phyloP scores from a whole-genome alignment of 345 rosid genomes.

The Physaria fendleri region DNA sequence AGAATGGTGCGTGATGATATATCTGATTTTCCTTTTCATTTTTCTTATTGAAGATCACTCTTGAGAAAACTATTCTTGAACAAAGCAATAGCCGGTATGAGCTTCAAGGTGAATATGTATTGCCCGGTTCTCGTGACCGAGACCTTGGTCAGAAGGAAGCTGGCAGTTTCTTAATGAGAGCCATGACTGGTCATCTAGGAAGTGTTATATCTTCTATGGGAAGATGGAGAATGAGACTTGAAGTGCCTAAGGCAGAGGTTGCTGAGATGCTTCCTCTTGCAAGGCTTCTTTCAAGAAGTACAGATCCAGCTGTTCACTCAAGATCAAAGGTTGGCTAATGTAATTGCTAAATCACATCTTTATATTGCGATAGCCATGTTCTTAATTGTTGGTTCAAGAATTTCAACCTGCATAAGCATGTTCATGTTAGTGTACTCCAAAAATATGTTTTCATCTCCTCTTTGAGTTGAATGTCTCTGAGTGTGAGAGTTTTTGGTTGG shows the following conservation, averaged over 20 bases:
- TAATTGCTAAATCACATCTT: conserved; percentile 9
- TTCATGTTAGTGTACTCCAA: neutral
- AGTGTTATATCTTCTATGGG: conserved; percentile 98
- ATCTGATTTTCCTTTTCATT: conserved; percentile 21
- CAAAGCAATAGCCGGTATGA: conserved; percentile 88
- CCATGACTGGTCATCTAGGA: conserved; percentile 88
- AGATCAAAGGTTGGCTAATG: conserved; percentile 71
- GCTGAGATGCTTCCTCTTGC: conserved; percentile 99
- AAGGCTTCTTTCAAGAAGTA: conserved; percentile 90
- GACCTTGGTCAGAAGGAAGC: conserved; percentile 59
- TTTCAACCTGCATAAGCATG: neutral
- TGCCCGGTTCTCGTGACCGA: conserved; percentile 91
- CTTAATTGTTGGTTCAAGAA: neutral
- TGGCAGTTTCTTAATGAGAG: conserved; percentile 78
- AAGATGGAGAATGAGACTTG: conserved; percentile 99
- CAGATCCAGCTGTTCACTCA: conserved; percentile 94
- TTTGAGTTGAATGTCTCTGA: conserved; percentile 12
- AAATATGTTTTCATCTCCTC: conserved; percentile 3
- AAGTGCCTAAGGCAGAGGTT: conserved; percentile 96
- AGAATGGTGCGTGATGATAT: conserved; percentile 16
- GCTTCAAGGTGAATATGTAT: conserved; percentile 99
- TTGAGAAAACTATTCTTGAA: conserved; percentile 89
- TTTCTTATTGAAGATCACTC: conserved; percentile 55
- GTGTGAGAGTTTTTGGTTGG: conserved; percentile 16
- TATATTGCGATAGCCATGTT: neutral